Evolutionary conservation across 352 stramenopile genomes (phyloP), one percentile per base, ranked within the genome.

Genomic region (Pythium rhizo-oryzae): DNA sequence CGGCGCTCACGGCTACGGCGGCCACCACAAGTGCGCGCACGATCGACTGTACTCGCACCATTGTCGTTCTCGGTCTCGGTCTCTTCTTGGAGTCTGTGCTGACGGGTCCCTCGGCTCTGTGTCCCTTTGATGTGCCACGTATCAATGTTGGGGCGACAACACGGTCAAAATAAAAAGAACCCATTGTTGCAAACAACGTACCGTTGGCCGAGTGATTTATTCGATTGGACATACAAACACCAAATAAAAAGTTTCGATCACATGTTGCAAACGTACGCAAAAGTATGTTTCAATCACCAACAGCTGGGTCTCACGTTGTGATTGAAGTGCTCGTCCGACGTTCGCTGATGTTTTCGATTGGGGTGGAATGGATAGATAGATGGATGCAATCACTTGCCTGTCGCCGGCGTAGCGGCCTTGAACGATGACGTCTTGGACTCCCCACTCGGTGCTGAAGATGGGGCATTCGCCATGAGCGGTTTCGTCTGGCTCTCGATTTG

Each of bases 401-500:
- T 43, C 28, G 19, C 58, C 28, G 24, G 12, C 12, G 28, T 35
- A 3, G 50, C 23, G 8, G 56, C 21, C 39, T 57, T 59, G 37
- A 74, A 70, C 33, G 66, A 64, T 15, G 68, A 63, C 9, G 47
- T 70, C 58, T 72, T 72, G 33, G 66, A 65, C 24, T 62, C 58
- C 11, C 59, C 37, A 21, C 52, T 52, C 25, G 41, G 28, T 6
- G 43, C n/a, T 4, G 62, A 59, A 1, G 69, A 23, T 16, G 21
- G 18, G 2, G 23, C 9, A 25, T 49, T 53, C 12, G 53, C 15
- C 24, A 72, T 69, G 47, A 74, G 65, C 39, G 62, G 47, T n/a
- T 75, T 65, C 25, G 62, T 64, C 63, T 87, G 80, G 67, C 74
- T 74, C 74, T 92, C 81, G 64, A 90, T 72, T 43, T 89, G 75